A percentile compares a stretch with the other conserved stretches of the same genome.
Evolutionary conservation across 148 eudicot genomes (phyloP).

Genomic region (Spergularia bocconei): DNA sequence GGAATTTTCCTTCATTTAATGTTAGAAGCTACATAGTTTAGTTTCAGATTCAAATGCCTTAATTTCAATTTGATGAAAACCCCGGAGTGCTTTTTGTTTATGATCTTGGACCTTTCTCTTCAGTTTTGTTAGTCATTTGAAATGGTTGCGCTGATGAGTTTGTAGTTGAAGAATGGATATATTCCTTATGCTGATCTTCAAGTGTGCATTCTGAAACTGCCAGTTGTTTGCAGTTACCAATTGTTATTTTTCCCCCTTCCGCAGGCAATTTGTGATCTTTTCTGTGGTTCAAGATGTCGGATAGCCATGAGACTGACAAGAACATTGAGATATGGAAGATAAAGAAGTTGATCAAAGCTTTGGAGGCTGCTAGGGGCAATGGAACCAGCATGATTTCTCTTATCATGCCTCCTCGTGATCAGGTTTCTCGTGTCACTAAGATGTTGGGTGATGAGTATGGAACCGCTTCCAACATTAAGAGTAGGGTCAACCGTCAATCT

Average conservation of each 20-base stretch:
- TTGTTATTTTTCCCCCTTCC: not conserved
- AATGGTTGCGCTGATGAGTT: too few relatives aligned
- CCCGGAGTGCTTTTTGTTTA: not conserved
- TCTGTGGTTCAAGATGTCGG: constrained; percentile 24
- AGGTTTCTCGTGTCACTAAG: constrained; percentile 36
- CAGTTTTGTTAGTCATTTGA: not conserved
- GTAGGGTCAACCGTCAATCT: constrained; percentile 39
- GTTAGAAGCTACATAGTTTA: too few relatives aligned
- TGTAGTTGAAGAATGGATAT: too few relatives aligned
- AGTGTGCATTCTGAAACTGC: not conserved
- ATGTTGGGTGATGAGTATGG: constrained; percentile 42
- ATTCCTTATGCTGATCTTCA: not conserved
- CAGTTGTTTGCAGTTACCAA: not conserved
- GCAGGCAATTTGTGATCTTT: constrained; percentile 11
- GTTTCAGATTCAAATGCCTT: too few relatives aligned
- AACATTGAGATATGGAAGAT: constrained; percentile 39
- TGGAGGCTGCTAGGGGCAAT: constrained; percentile 39
- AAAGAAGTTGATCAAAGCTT: constrained; percentile 34
- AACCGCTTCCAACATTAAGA: constrained; percentile 39
- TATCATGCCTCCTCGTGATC: constrained; percentile 43
- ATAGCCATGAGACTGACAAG: constrained; percentile 33
- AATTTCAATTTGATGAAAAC: not conserved
- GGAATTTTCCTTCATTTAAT: not conserved
- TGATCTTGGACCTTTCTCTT: not conserved
- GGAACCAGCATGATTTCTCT: constrained; percentile 42